phyloP scores from a whole-genome alignment of 73 alveolate species.

The Durusdinium trenchii region DNA sequence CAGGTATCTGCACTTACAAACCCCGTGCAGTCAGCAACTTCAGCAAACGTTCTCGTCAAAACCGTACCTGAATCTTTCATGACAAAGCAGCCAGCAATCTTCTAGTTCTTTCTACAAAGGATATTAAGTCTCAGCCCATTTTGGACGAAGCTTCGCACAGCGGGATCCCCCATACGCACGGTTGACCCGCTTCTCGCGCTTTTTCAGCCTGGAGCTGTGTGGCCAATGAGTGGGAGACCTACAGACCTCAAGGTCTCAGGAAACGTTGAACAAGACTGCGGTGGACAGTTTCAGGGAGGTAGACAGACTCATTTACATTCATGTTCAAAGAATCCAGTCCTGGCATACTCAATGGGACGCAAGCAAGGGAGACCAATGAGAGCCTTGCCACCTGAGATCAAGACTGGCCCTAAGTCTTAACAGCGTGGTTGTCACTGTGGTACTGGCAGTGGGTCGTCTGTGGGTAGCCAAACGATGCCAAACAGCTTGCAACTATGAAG shows the following conservation, averaged over 20 bases:
- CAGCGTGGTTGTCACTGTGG: neutral
- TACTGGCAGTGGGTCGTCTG: neutral
- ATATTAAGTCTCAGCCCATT: too few relatives aligned
- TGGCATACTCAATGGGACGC: slow-evolving; percentile 84
- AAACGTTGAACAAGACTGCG: too few relatives aligned
- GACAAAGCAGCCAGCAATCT: too few relatives aligned
- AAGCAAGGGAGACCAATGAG: slow-evolving; percentile 73
- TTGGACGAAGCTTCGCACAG: slow-evolving; percentile 85
- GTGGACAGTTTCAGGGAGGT: too few relatives aligned
- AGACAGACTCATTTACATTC: too few relatives aligned
- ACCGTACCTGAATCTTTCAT: too few relatives aligned
- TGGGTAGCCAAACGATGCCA: neutral
- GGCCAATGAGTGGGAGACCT: too few relatives aligned
- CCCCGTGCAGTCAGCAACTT: neutral
- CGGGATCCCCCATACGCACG: slow-evolving; percentile 95
- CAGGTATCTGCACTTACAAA: neutral
- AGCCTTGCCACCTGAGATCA: slow-evolving; percentile 28
- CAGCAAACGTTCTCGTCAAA: too few relatives aligned
- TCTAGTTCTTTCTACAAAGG: too few relatives aligned
- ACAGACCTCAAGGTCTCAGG: too few relatives aligned
- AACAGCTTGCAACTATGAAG: neutral
- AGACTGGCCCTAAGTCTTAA: neutral
- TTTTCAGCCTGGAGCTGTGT: slow-evolving; percentile 2
- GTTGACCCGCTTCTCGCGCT: slow-evolving; percentile 90
- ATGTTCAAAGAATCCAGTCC: neutral